Percentiles rank a stretch among this genome's conserved stretches.
Conservation (phyloP, 1,139 yeast species). For the Maudiozyma humilis region DNA sequence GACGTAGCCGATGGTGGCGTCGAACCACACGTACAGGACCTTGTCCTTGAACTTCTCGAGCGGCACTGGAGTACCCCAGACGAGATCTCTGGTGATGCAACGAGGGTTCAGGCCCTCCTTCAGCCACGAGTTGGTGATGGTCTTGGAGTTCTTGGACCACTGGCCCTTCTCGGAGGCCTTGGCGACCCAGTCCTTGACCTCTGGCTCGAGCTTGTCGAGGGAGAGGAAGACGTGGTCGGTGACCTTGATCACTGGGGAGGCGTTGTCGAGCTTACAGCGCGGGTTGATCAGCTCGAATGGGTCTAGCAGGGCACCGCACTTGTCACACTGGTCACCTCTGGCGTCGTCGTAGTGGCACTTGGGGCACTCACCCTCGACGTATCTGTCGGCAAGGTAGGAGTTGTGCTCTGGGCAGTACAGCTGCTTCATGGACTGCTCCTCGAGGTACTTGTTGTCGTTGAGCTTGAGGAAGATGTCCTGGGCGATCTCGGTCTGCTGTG, state of each 20-base stretch:
- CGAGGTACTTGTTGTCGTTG: constrained; percentile 63
- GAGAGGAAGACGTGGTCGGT: constrained; percentile 81
- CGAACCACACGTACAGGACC: constrained; percentile 96
- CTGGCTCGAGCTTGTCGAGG: constrained; percentile 73
- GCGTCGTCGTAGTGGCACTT: constrained; percentile 91
- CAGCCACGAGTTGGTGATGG: constrained; percentile 86
- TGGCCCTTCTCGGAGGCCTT: constrained; percentile 58
- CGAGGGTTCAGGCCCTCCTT: constrained; percentile 88
- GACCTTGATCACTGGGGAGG: constrained; percentile 67
- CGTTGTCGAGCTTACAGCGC: constrained; percentile 83
- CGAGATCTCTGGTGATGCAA: constrained; percentile 91
- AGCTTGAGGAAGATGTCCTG: constrained; percentile 80
- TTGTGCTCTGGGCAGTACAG: constrained; percentile 83
- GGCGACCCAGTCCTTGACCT: constrained; percentile 63
- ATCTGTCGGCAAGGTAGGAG: constrained; percentile 89
- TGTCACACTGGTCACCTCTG: constrained; percentile 97
- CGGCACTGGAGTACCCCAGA: constrained; percentile 98
- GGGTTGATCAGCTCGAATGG: constrained; percentile 91
- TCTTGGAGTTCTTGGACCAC: constrained; percentile 86
- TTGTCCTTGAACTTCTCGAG: constrained; percentile 70
- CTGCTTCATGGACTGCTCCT: constrained; percentile 80
- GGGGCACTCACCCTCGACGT: constrained; percentile 95
- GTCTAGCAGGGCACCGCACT: constrained; percentile 79
- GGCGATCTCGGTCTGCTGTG: constrained; percentile 84
- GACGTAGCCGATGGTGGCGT: constrained; percentile 92